Evolutionary conservation across 2,329 filamentous ascomycete genomes (phyloP), one percentile per base, ranked within the genome.

Genomic region (Aspergillus candidus): DNA sequence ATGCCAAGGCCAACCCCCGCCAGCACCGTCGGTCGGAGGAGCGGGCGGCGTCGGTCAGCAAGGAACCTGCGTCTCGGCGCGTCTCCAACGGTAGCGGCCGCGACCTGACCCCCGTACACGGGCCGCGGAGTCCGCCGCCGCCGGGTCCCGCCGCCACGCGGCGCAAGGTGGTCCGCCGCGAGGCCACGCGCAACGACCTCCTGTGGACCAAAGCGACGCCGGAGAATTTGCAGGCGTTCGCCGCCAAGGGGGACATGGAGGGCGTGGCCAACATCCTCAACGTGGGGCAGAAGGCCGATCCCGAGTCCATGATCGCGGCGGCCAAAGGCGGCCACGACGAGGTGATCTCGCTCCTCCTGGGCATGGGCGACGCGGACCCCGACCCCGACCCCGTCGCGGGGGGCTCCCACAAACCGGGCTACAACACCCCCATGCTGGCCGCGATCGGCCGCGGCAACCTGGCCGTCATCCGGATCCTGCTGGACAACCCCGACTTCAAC

Each of bases 281-380:
- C 50, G 70, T 74, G 14, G 56, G 71, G 46, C 68, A 72, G 44
- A 78, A 77, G 53, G 78, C 78, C 2, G 91, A 97, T 61, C 82
- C 90, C 1, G 86, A 90, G 53, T 88, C 89, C 36, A 82, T 96
- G 66, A 88, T 95, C 43, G 88, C 88, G 43, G 93, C 93, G 15
- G 90, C 93, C 27, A 84, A 88, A 66, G 93, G 90, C 45, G 93
- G 93, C 1, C 91, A 98, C 59, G 83, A 90, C 55, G 80, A 91
- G 45, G 86, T 94, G 17, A 80, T 95, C 49, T 87, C 90, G 59
- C 77, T 95, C 22, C 67, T 89, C 39, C 67, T 88, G 34, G 84
- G 83, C 7, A 71, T 88, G 52, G 84, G 84, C 3, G 73, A 76
- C 38, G 76, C 79, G 13, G 75, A 84, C 56, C 75, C 79, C 6